Base-by-base conservation (phyloP, 108 stramenopile species). In the Stephanodiscus minutulus region DNA sequence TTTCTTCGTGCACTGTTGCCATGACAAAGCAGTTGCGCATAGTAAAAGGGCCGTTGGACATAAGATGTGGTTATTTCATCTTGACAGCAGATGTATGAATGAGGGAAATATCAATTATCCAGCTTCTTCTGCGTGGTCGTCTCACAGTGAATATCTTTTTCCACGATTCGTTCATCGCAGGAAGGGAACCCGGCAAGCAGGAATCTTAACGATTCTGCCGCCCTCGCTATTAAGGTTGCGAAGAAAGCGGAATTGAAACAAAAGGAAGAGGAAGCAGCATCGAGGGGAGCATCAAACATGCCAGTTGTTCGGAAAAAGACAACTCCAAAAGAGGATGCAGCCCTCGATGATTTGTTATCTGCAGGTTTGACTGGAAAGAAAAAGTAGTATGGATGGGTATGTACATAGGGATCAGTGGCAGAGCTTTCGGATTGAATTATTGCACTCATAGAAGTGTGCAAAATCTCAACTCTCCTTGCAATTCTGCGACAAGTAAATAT, bases 191-290 rank as follows among this genome's bases (percentile, higher is more conserved):
- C 86, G 7, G 66, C 81, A 50, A 78, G 83, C 61, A 83, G 92
- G 20, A 93, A 93, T 70, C 64, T 43, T 55, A 68, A 64, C 50
- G 92, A 93, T 72, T 85, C 82, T 10, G 88, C 85, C 44, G 83
- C 83, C 15, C 70, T 93, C 36, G 83, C 87, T 27, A 89, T 89
- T 20, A 93, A 93, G 50, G 64, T 90, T 50, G 92, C 89, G 7
- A 84, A 83, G 22, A 93, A 93, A 62, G 76, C 81, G n/a, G 89
- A 76, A 54, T 81, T 52, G 62, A 82, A 68, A 67, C 85, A 78
- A 73, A 73, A 57, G 65, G 70, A 46, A 49, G 68, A 73, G 37
- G 83, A 81, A 44, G 68, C 74, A 69, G 81, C 73, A 8, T 77
- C 66, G 5, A 76, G 31, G 39, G 61, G 46, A 46, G 75, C 59